Conservation (phyloP, 2,329 filamentous ascomycete species). For the Dactylellina drechsleri region DNA sequence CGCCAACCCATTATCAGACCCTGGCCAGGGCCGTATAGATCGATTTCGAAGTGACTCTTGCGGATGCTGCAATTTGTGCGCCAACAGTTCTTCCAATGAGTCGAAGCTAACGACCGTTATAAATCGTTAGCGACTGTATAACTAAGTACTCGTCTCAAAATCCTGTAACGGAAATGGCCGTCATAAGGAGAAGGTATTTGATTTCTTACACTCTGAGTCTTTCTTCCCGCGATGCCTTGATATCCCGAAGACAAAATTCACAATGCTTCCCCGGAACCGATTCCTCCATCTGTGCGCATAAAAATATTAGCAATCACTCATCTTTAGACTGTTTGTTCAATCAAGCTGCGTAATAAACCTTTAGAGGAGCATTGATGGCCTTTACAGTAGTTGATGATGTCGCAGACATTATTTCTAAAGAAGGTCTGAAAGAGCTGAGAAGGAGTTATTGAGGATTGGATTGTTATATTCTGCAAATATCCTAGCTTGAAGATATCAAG, state of each 20-base stretch:
- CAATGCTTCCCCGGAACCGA: conserved; percentile 10
- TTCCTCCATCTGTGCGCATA: too few species aligned
- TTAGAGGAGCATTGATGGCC: too few species aligned
- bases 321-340: too few species aligned
- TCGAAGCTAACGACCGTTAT: conserved; percentile 3
- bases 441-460: too few species aligned
- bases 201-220: conserved; percentile 13
- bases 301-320: too few species aligned
- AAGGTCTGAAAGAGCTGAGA: too few species aligned
- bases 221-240: conserved; percentile 7
- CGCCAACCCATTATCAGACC: conserved; percentile 21
- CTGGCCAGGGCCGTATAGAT: conserved; percentile 39
- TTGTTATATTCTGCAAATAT: too few species aligned
- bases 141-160: too few species aligned
- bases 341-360: too few species aligned
- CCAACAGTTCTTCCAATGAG: conserved; percentile 9
- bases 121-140: not conserved
- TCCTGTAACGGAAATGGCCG: not conserved
- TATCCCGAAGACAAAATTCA: conserved; percentile 34
- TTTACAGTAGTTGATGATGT: too few species aligned
- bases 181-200: not conserved
- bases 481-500: too few species aligned
- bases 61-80: conserved; percentile 31
- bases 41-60: conserved; percentile 26
- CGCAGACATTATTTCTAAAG: too few species aligned